These are phyloP conservation scores for Phalaenopsis aphrodite DNA, from an alignment of 106 monocot genomes.

Conservation along the genomic window DNA sequence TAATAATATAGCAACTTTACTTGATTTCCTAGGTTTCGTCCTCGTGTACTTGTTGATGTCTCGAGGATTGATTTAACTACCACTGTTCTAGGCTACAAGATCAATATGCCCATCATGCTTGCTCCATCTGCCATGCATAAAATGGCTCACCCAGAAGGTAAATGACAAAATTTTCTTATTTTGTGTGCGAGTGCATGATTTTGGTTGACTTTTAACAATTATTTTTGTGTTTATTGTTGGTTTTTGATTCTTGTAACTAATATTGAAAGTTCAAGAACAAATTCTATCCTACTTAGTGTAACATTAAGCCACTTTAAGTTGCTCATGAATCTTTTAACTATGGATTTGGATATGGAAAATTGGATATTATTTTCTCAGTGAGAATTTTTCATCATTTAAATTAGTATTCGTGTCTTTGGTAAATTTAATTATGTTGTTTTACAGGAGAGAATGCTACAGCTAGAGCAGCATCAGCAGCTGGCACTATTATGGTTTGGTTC, in stretches of 20 bases:
- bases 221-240: background rate
- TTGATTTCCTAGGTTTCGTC: conserved; percentile 43
- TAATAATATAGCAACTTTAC: background rate
- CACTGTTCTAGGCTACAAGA: conserved; percentile 71
- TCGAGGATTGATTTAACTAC: conserved; percentile 65
- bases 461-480: conserved; percentile 69
- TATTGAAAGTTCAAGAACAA: background rate
- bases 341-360: background rate
- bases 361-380: background rate
- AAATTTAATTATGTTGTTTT: background rate
- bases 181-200: background rate
- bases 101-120: conserved; percentile 89
- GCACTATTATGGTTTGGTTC: conserved; percentile 64
- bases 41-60: conserved; percentile 70
- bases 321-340: background rate
- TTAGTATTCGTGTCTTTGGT: background rate
- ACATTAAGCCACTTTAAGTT: background rate
- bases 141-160: conserved; percentile 91
- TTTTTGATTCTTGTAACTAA: background rate
- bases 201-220: background rate
- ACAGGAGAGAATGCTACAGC: conserved; percentile 79
- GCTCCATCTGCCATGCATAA: conserved; percentile 81
- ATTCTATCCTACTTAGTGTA: background rate
- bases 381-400: background rate
- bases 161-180: background rate